Percentiles rank a stretch among this genome's conserved stretches.
Evolutionary conservation across 2,329 filamentous ascomycete species (phyloP).

Genomic region (Diaporthe sp.): DNA sequence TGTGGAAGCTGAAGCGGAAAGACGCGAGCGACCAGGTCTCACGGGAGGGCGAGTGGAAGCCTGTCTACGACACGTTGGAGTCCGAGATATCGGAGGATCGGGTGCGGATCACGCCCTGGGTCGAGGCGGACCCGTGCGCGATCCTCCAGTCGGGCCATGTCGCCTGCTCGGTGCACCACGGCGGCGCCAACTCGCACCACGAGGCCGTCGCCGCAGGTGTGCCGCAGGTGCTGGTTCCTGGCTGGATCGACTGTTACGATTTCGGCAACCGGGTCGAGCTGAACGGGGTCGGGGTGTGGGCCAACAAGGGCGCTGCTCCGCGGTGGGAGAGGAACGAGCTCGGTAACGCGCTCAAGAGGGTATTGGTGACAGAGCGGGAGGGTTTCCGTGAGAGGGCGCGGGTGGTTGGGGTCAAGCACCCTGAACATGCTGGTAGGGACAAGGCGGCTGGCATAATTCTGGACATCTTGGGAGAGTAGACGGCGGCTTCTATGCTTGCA

Average conservation of each 20-base stretch:
- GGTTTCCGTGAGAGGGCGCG: conserved; percentile 34
- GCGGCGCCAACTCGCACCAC: conserved; percentile 54
- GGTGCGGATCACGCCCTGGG: conserved; percentile 51
- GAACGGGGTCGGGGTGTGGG: conserved; percentile 55
- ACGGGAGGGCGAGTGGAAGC: conserved; percentile 23
- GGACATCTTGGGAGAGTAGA: not conserved
- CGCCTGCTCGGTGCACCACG: conserved; percentile 54
- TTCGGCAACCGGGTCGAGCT: conserved; percentile 58
- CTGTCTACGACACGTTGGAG: conserved; percentile 39
- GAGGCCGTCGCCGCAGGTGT: conserved; percentile 52
- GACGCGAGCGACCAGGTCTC: conserved; percentile 25
- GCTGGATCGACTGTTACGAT: conserved; percentile 62
- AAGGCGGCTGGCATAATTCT: conserved; percentile 34
- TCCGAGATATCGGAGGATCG: conserved; percentile 43
- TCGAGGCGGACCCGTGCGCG: conserved; percentile 49
- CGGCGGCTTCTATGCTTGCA: not conserved
- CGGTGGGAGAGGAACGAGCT: conserved; percentile 40
- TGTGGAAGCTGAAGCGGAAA: conserved; percentile 53
- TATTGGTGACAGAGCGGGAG: conserved; percentile 34
- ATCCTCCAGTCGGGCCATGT: conserved; percentile 49
- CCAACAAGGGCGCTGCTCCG: conserved; percentile 41
- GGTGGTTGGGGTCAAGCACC: conserved; percentile 33
- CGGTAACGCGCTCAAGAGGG: conserved; percentile 37
- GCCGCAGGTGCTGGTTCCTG: conserved; percentile 59
- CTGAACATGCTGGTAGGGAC: conserved; percentile 32